Percentiles rank a stretch among this genome's conserved stretches.
These are phyloP conservation scores for Ganoderma meredithae DNA, from an alignment of 1,284 basidiomycete genomes.

Conservation along the genomic window DNA sequence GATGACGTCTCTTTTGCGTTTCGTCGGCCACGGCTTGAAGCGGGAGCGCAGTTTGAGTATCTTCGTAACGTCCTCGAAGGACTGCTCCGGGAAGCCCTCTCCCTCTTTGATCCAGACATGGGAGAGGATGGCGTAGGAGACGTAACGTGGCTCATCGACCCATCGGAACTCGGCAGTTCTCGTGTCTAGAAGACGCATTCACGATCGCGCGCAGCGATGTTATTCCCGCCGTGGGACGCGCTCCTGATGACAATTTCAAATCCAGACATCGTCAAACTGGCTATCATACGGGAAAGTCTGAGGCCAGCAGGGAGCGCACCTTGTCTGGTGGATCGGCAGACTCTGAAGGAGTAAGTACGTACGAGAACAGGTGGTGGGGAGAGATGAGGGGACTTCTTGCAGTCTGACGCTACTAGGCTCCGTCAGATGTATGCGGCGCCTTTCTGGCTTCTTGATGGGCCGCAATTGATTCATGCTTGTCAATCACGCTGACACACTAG, in stretches of 20 bases:
- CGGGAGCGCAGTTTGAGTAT: constrained; percentile 6
- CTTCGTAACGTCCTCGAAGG: constrained; percentile 20
- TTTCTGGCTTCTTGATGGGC: too few relatives aligned
- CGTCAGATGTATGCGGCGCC: too few relatives aligned
- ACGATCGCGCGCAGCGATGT: constrained; percentile 9
- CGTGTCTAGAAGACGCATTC: constrained; percentile 21
- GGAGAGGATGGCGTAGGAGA: constrained; percentile 27
- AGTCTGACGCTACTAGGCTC: too few relatives aligned
- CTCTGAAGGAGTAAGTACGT: too few relatives aligned
- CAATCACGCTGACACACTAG: too few relatives aligned
- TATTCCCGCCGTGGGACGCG: too few relatives aligned
- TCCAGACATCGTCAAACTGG: background rate
- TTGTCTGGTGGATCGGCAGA: too few relatives aligned
- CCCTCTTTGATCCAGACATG: constrained; percentile 21
- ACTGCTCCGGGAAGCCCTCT: constrained; percentile 18
- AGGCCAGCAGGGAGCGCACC: too few relatives aligned
- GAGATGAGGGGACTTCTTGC: too few relatives aligned
- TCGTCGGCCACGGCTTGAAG: background rate
- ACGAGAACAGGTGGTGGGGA: too few relatives aligned
- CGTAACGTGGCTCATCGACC: constrained; percentile 18
- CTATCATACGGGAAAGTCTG: background rate
- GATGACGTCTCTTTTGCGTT: background rate
- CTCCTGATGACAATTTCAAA: background rate
- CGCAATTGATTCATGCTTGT: too few relatives aligned
- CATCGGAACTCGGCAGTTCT: constrained; percentile 11